Base-by-base conservation (phyloP, 768 basidiomycete genomes). In the Erythrobasidium yunnanense region DNA sequence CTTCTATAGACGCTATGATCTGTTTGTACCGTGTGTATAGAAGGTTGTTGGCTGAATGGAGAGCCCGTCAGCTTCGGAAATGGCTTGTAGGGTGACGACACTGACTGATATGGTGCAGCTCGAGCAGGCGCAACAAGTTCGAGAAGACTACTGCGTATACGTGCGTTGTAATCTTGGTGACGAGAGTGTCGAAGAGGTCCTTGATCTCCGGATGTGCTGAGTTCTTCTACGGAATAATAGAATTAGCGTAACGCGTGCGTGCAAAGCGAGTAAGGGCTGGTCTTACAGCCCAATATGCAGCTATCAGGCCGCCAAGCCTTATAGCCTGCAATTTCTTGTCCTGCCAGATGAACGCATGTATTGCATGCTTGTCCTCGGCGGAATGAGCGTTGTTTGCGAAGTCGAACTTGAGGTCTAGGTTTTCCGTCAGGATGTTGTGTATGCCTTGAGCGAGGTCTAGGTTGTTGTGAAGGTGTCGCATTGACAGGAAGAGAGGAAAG, bases 401-500 rank as follows among this genome's bases (percentile, higher is more conserved):
- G n/a, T 42, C 38, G 11, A n/a, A 8, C 17, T 25, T 51, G 49
- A 8, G 49, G 25, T 51, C 49, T 13, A 51, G 11, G 11, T 8
- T 13, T 15, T 15, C 7, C 8, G 22, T 23, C 13, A 51, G 49
- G 23, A 23, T 23, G 49, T 8, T 7, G 25, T 13, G 22, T 8
- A 51, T 8, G 22, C 8, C 17, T 8, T 13, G 13, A 25, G 49
- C 49, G 13, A 51, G 8, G 8, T 51, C 49, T 51, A 8, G 8
- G 22, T 51, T 23, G 13, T 51, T 23, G 49, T 51, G 49, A 23
- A 55, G 23, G 54, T 55, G 25, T 32, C 54, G 50, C 50, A 52
- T 20, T 52, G 50, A 7, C 3, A 63, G 49, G 4, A 63, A 51
- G 47, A 63, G 18, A 17, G 60, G 60, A 30, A 63, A 51, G 23